Base-by-base conservation (phyloP, 2,329 filamentous ascomycete genomes). In the Exophiala calicioides region DNA sequence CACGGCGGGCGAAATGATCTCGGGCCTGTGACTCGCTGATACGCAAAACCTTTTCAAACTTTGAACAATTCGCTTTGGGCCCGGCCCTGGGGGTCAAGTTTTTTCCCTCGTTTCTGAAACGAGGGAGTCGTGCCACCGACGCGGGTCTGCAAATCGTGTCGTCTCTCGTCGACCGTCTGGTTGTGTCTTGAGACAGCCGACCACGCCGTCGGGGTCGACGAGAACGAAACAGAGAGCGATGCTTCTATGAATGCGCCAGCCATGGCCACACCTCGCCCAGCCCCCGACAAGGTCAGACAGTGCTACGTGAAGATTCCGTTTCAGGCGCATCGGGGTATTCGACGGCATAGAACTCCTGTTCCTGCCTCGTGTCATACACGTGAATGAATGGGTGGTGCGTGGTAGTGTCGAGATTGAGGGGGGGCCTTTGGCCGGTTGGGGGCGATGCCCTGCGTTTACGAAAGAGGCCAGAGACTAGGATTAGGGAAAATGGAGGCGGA, bases 111-210 rank as follows among this genome's bases (percentile, higher is more conserved):
- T 37, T 39, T 26, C 42, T 53, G 47, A 49, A 52, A 52, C 45
- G 23, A 37, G 23, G 33, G 27, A 26, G 26, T 43, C 38, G 44
- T 51, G 41, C 48, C 47, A 47, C 38, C 18, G 26, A 33, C 32
- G 45, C 44, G 53, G 44, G 51, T 38, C 42, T 54, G 47, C 56
- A 56, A 58, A 55, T 54, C 35, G 46, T 38, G 33, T 47, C 29
- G 10, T 37, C 29, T 44, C 34, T 38, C 16, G 8, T 47, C 15
- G 29, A 38, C 13, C 31, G 15, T 32, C 34, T 45, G 41, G 29
- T 37, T 24, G 23, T 43, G 12, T 31, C 39, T 48, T 49, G 43
- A 56, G 53, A 53, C 53, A 45, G 44, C 36, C 41, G 40, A 29
- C 44, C 36, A 33, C 35, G 24, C 15, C 27, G 32, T 19, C 24